A percentile compares a stretch with the other conserved stretches of the same genome.
Conservation (phyloP, 2,329 filamentous ascomycete genomes). For the Clarireedia homoeocarpa region DNA sequence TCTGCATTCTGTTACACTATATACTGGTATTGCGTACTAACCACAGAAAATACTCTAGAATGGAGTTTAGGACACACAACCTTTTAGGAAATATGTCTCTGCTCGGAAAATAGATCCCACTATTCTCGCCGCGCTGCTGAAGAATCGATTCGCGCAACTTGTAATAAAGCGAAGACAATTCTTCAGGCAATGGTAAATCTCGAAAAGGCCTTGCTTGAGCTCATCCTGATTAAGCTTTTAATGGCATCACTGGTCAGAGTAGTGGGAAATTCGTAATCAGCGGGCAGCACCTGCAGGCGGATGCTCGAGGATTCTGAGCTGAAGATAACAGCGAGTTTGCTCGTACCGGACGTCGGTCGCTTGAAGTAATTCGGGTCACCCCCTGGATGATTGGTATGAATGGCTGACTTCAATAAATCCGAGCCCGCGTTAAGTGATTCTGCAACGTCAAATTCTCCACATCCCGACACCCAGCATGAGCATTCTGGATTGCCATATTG, state of each 20-base stretch:
- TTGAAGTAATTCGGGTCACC: conserved; percentile 66
- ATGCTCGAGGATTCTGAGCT: conserved; percentile 42
- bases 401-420: conserved; percentile 59
- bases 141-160: neutral
- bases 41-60: conserved; percentile 15
- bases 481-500: conserved; percentile 59
- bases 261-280: conserved; percentile 9
- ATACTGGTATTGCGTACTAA: conserved; percentile 1
- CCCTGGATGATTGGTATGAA: conserved; percentile 56
- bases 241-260: conserved; percentile 1
- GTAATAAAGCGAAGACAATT: neutral
- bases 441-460: conserved; percentile 69
- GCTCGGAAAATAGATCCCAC: neutral
- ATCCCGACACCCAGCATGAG: conserved; percentile 65
- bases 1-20: conserved; percentile 5
- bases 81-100: no score
- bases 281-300: conserved; percentile 40
- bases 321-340: conserved; percentile 60
- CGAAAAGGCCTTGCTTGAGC: neutral
- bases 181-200: neutral
- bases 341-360: conserved; percentile 49
- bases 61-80: conserved; percentile 5
- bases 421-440: conserved; percentile 62
- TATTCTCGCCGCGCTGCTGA: neutral
- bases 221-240: neutral